Percentiles rank a stretch among this genome's conserved stretches.
Evolutionary conservation across 495 filamentous ascomycete genomes (phyloP).

Genomic region (Podospora pseudoanserina): DNA sequence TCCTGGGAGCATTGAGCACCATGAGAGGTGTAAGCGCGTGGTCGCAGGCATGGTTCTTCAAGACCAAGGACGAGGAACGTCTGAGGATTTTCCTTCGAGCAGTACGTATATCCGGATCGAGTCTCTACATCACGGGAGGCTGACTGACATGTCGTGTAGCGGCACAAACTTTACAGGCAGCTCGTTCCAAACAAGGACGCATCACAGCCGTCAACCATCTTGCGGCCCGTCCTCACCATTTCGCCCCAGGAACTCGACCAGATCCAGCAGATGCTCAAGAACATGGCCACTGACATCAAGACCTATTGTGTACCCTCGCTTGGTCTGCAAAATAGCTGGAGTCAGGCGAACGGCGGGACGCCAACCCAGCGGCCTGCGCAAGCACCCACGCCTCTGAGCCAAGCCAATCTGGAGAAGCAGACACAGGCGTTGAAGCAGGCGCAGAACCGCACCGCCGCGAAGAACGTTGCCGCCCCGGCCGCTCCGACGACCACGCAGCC

Average conservation of each 20-base stretch:
- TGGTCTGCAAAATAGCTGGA: not conserved
- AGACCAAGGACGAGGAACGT: constrained; percentile 42
- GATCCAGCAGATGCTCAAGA: constrained; percentile 43
- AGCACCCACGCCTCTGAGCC: constrained; percentile 52
- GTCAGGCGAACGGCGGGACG: constrained; percentile 4
- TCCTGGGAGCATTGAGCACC: constrained; percentile 28
- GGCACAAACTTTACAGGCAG: constrained; percentile 56
- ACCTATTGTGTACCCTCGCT: not conserved
- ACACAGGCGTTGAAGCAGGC: constrained; percentile 50
- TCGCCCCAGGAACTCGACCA: constrained; percentile 52
- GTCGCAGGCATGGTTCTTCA: constrained; percentile 35
- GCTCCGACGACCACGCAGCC: constrained; percentile 63
- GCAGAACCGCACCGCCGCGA: constrained; percentile 43
- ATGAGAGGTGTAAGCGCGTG: constrained; percentile 38
- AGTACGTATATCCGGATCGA: constrained; percentile 33
- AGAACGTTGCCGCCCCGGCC: constrained; percentile 49
- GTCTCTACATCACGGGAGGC: constrained; percentile 13
- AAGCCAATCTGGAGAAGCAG: constrained; percentile 66
- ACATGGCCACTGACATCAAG: constrained; percentile 35
- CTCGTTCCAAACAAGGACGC: constrained; percentile 34
- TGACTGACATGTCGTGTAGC: constrained; percentile 43
- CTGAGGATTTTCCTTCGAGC: constrained; percentile 44
- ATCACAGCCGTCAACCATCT: constrained; percentile 29
- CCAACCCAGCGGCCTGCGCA: constrained; percentile 28
- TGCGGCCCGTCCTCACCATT: constrained; percentile 49